These are phyloP conservation scores for Sechiopsis laciniata DNA, from an alignment of 306 rosid genomes.

Conservation along the genomic window DNA sequence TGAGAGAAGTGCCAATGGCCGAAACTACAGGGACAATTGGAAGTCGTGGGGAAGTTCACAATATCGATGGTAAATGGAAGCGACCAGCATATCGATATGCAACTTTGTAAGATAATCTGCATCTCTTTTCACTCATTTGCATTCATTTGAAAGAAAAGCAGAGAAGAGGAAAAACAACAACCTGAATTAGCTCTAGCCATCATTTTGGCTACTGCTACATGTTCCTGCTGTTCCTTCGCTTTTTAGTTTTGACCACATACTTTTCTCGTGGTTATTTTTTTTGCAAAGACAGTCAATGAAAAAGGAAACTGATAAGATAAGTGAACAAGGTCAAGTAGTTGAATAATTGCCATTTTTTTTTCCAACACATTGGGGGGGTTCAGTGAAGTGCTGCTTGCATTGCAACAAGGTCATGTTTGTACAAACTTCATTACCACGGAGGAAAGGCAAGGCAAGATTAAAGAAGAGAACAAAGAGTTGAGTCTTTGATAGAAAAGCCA, in stretches of 20 bases:
- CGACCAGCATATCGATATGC: not conserved
- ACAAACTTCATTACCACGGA: not conserved
- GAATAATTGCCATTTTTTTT: not conserved
- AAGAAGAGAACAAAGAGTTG: not conserved
- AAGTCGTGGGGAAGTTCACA: constrained; percentile 38
- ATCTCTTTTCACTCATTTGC: not conserved
- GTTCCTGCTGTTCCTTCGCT: not conserved
- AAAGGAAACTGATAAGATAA: not conserved
- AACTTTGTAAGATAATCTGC: not conserved
- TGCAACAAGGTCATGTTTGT: not conserved
- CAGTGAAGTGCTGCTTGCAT: not conserved
- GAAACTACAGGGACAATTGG: constrained; percentile 31
- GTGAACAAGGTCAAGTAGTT: not conserved
- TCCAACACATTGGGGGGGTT: not conserved
- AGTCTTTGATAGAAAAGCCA: not conserved
- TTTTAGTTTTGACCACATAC: not conserved
- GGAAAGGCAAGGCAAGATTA: not conserved
- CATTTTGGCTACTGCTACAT: not conserved
- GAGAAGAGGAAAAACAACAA: not conserved
- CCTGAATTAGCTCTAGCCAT: not conserved
- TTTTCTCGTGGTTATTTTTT: not conserved
- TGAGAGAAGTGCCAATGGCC: constrained; percentile 35
- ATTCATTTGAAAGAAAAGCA: not conserved
- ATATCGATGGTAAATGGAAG: constrained; percentile 31
- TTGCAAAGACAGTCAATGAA: not conserved